Evolutionary conservation across 139 green algal species (phyloP), one percentile per base, ranked within the genome.

Genomic region (Pedinophyceae sp.): DNA sequence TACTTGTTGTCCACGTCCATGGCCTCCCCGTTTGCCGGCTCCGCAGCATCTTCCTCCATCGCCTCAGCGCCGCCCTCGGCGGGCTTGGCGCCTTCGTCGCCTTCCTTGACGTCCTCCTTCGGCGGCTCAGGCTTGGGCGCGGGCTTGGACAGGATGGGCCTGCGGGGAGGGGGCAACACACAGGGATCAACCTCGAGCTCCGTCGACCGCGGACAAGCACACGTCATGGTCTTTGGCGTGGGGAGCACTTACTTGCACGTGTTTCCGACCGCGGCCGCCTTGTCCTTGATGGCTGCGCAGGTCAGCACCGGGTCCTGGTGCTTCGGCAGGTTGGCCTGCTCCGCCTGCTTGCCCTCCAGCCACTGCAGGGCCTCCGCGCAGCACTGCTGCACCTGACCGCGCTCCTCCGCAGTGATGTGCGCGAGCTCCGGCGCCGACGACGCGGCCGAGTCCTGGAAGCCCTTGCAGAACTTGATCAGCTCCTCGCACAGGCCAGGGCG

Each of bases 101-200:
- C 54, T 6, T 38, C 2, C 20, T 52, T 38, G 50, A 52, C 58
- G 27, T 60, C 43, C 29, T 62, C 55, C 57, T 67, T 65, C n/a
- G 62, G 49, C 0, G 67, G 53, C 39, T 60, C 53, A 15, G 66
- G 20, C 49, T 65, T 57, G 20, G 65, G 67, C 47, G 67, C 63
- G 18, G 88, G 83, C 72, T 93, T 89, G 48, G 50, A 75, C 55
- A 93, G 68, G 61, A 98, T 93, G 41, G 91, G 87, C 57, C n/a
- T n/a, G n/a, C n/a, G n/a, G n/a, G n/a, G n/a, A n/a, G n/a, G n/a
- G n/a, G n/a, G n/a, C n/a, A n/a, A 39, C 29, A 29, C 46, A 66
- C 10, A 72, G 50, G 24, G 58, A 34, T 48, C 55, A 38, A 69
- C 59, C 61, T 69, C 59, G 30, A 47, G n/a, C n/a, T 19, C 16